phyloP scores from a whole-genome alignment of 371 early-diverging fungal species.

The Lichtheimia hyalospora region DNA sequence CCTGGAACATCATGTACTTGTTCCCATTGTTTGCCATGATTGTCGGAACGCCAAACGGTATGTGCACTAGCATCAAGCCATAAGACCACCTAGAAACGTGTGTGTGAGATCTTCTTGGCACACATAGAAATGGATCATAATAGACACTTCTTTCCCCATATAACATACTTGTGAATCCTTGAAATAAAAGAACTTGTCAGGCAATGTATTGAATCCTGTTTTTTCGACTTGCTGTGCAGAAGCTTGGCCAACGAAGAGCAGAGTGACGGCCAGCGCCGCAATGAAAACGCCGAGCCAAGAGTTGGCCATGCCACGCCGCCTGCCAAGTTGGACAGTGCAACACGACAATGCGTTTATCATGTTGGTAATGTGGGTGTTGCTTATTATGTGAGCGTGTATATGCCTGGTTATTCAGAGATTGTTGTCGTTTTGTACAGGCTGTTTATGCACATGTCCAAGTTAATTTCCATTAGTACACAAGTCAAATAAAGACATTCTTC shows the following conservation, averaged over 20 bases:
- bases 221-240: slow-evolving; percentile 23
- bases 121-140: not conserved
- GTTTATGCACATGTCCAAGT: too few species aligned
- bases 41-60: slow-evolving; percentile 58
- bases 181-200: slow-evolving; percentile 65
- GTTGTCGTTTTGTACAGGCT: too few species aligned
- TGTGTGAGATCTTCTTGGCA: not conserved
- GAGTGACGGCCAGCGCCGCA: slow-evolving; percentile 15
- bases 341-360: slow-evolving; percentile 14
- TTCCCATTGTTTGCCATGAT: slow-evolving; percentile 71
- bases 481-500: too few species aligned
- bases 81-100: slow-evolving; percentile 50
- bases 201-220: slow-evolving; percentile 49
- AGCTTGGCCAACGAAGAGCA: slow-evolving; percentile 9
- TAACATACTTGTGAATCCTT: slow-evolving; percentile 63
- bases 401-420: too few species aligned
- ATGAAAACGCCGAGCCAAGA: slow-evolving; percentile 13
- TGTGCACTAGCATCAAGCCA: slow-evolving; percentile 55
- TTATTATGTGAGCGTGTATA: not conserved
- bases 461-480: too few species aligned
- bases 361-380: not conserved
- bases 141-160: too few species aligned
- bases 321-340: not conserved
- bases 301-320: slow-evolving; percentile 1
- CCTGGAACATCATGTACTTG: slow-evolving; percentile 40